Evolutionary conservation across 805 yeast species (phyloP), one percentile per base, ranked within the genome.

Genomic region (Starmerella bombicola): DNA sequence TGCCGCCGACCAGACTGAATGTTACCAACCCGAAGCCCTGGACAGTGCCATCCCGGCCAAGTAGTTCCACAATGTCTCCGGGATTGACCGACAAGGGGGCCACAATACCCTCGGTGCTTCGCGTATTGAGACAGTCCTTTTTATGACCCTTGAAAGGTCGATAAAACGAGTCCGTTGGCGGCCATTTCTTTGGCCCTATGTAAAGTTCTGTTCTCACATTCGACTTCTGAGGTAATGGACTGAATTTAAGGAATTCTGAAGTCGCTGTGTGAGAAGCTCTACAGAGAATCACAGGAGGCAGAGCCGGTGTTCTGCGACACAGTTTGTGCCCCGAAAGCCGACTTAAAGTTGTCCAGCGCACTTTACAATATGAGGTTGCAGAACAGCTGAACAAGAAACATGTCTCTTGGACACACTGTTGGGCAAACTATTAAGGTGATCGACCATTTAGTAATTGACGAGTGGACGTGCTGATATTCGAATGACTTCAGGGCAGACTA

Each of bases 41-140:
- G 12, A 35, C 33, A 3, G 23, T 6, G 18, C 49, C 49, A 9
- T 38, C 38, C 19, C 44, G 37, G 12, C 44, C 2, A 3, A 30
- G 26, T 2, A 46, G 25, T 32, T 50, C 55, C 3, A 51, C 52
- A 10, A 48, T 36, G 29, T 51, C 55, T 12, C 55, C 55, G 4
- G 38, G 37, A 7, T 43, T 37, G 15, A 51, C 47, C 17, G 30
- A 10, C 10, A 16, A 21, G 3, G 51, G 52, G n/a, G 35, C 16
- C 6, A 41, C 41, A 4, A 22, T 15, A 13, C 40, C 47, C 20
- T 4, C 12, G 5, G 9, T 13, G 13, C 4, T 12, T 37, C 5
- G n/a, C 30, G 5, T 4, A 4, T 9, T 16, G 4, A 3, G 13
- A 23, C 9, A n/a, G 16, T n/a, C 17, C 17, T 13, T 3, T n/a